Evolutionary conservation across 805 yeast species (phyloP), one percentile per base, ranked within the genome.

Genomic region (Metschnikowia reukaufii): DNA sequence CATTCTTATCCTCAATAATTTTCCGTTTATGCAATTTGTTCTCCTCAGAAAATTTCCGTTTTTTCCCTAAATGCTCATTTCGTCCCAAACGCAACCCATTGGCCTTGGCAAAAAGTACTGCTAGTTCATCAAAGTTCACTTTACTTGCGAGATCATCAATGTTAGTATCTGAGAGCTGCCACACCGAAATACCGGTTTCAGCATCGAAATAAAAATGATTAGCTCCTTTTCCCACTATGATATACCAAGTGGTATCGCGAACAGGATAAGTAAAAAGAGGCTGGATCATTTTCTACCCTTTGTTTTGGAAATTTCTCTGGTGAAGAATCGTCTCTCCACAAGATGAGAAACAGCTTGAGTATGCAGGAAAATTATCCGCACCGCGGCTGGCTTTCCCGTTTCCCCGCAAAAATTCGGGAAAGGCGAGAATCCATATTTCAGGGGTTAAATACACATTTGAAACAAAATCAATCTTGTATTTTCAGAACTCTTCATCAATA

Each of bases 141-240:
- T 52, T 43, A 6, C 42, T 33, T 1, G 56, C 48, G 23, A 68
- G 58, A 31, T 47, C 53, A 3, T 50, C 47, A 45, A 45, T 42
- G 34, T 42, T 41, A 1, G 68, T 40, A 36, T 68, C 72, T 13
- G 51, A 37, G 20, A 67, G 47, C 53, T 68, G 73, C 74, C 74
- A 69, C 39, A 58, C 65, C 6, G 72, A 62, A 18, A 42, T 19
- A 17, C 49, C 48, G 4, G 50, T 45, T 1, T 19, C 42, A 12
- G 44, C 31, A 50, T 68, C 59, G 48, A 55, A 69, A 53, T 69
- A 69, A 47, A 67, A 69, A 48, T 69, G 74, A 17, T 43, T 32
- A 0, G 60, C 61, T 2, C 48, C 52, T 8, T 58, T 46, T 4
- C 69, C 65, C 12, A 69, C 43, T 16, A 68, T 59, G 9, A 69